A percentile compares a stretch with the other conserved stretches of the same genome.
Conservation (phyloP, 129 eudicot genomes). For the Artemisia tridentata region DNA sequence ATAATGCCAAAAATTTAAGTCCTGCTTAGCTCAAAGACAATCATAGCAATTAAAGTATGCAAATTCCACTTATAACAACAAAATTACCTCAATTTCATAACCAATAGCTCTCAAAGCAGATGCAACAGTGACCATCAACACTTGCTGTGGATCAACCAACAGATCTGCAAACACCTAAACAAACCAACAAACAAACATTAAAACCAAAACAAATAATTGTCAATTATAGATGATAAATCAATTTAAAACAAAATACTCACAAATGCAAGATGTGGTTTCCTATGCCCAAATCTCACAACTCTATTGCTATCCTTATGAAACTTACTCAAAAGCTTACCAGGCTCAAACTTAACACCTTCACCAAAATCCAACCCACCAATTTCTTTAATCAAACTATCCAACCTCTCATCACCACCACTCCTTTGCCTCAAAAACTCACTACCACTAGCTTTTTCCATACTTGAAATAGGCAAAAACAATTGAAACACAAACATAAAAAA, state of each 20-base stretch:
- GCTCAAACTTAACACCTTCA: conserved; percentile 72
- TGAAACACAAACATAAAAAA: conserved; percentile 72
- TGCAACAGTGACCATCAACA: conserved; percentile 77
- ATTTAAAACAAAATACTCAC: conserved; percentile 38
- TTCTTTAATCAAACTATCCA: conserved; percentile 45
- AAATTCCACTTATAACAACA: not conserved
- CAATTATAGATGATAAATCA: no score
- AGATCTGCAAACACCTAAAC: conserved; percentile 91
- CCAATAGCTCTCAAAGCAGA: conserved; percentile 79
- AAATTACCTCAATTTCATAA: conserved; percentile 82
- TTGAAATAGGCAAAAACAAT: conserved; percentile 64
- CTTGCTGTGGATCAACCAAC: conserved; percentile 72
- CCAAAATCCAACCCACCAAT: conserved; percentile 74
- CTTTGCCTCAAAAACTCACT: conserved; percentile 30
- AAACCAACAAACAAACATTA: conserved; percentile 19
- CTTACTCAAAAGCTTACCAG: conserved; percentile 49
- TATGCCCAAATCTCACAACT: conserved; percentile 64
- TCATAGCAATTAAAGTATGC: conserved; percentile 14
- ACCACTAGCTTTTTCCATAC: conserved; percentile 48
- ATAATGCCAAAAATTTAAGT: not conserved
- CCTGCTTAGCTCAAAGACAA: not conserved
- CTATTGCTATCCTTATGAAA: conserved; percentile 45
- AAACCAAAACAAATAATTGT: not conserved
- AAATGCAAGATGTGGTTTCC: conserved; percentile 84
- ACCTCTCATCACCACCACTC: conserved; percentile 28